phyloP scores from a whole-genome alignment of 495 filamentous ascomycete genomes.

The Podospora bellae-mahoneyi region DNA sequence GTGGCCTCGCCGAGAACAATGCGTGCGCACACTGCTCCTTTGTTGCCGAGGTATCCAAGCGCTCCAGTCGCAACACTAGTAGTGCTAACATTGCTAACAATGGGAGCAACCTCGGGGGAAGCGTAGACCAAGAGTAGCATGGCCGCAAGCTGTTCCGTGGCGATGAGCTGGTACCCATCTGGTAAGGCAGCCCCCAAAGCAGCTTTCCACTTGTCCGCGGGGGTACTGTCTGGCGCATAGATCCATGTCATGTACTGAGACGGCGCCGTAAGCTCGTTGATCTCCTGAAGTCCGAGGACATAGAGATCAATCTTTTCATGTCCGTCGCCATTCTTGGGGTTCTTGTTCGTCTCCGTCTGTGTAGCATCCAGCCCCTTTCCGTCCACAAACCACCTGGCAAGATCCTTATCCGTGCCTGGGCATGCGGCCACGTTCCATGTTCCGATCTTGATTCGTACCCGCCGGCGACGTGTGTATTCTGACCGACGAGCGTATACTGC shows the following conservation, averaged over 20 bases:
- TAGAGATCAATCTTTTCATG: conserved; percentile 77
- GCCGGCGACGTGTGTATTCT: conserved; percentile 70
- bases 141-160: conserved; percentile 81
- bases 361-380: conserved; percentile 64
- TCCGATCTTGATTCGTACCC: conserved; percentile 79
- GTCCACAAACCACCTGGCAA: conserved; percentile 80
- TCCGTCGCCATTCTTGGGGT: conserved; percentile 34
- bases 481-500: conserved; percentile 65
- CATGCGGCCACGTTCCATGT: conserved; percentile 92
- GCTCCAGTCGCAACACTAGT: conserved; percentile 80
- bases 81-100: conserved; percentile 72
- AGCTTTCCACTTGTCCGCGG: conserved; percentile 74
- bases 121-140: conserved; percentile 83
- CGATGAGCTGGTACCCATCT: conserved; percentile 67
- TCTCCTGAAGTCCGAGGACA: conserved; percentile 84
- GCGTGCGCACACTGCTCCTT: conserved; percentile 80
- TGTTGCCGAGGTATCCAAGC: conserved; percentile 93
- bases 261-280: conserved; percentile 76
- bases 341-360: conserved; percentile 48
- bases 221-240: conserved; percentile 63
- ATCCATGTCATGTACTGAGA: conserved; percentile 55
- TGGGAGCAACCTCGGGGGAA: conserved; percentile 65
- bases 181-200: conserved; percentile 70
- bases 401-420: conserved; percentile 77
- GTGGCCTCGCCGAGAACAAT: conserved; percentile 89